A percentile compares a stretch with the other conserved stretches of the same genome.
phyloP scores from a whole-genome alignment of 352 stramenopile genomes.

The Pythium oligandrum region DNA sequence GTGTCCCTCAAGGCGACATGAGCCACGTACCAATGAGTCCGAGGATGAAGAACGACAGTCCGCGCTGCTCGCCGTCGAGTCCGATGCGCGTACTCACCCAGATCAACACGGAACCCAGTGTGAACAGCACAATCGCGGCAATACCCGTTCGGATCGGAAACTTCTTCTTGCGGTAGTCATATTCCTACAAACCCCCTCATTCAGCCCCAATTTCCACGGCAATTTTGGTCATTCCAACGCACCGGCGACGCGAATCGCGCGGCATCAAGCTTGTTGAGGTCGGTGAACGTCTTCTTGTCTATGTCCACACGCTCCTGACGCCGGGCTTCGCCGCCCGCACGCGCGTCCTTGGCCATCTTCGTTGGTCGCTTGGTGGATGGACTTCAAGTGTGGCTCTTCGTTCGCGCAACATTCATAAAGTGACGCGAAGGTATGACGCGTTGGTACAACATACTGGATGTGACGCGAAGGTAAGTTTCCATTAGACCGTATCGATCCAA shows the following conservation, averaged over 20 bases:
- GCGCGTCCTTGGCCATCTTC: slow-evolving; percentile 56
- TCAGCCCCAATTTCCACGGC: not conserved
- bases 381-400: slow-evolving; percentile 11
- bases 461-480: no score
- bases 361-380: not conserved
- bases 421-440: not conserved
- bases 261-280: slow-evolving; percentile 30
- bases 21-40: slow-evolving; percentile 59
- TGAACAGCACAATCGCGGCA: slow-evolving; percentile 64
- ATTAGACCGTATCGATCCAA: no score
- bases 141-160: slow-evolving; percentile 77
- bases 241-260: slow-evolving; percentile 23
- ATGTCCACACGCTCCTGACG: slow-evolving; percentile 28
- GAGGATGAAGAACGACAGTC: slow-evolving; percentile 73
- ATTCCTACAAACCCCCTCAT: slow-evolving; percentile 7
- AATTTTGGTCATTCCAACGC: slow-evolving; percentile 6
- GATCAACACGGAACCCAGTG: slow-evolving; percentile 66
- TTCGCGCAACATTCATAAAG: slow-evolving; percentile 1
- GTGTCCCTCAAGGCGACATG: no score
- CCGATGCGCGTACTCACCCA: slow-evolving; percentile 73
- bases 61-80: slow-evolving; percentile 65
- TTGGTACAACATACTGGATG: slow-evolving; percentile 4
- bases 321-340: slow-evolving; percentile 22
- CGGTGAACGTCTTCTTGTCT: slow-evolving; percentile 19
- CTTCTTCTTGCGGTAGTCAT: slow-evolving; percentile 34